phyloP scores from a whole-genome alignment of 768 basidiomycete species.

The Cystofilobasidium bisporidii region DNA sequence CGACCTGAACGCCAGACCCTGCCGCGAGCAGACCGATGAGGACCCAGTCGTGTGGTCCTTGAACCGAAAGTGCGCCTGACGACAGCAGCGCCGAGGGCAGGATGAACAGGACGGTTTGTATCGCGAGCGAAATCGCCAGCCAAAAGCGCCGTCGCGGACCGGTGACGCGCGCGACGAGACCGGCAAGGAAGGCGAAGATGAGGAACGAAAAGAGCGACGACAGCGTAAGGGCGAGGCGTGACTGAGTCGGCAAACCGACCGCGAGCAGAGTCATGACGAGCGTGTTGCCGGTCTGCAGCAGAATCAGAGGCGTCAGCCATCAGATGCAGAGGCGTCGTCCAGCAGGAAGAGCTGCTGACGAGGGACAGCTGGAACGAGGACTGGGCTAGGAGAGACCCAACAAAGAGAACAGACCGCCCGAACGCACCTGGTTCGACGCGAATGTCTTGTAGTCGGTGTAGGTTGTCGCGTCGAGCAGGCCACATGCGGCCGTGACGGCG shows the following conservation, averaged over 20 bases:
- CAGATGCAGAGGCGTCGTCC: too few species aligned
- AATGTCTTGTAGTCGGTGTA: background rate
- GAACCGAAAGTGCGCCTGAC: background rate
- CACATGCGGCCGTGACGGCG: background rate
- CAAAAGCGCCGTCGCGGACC: background rate
- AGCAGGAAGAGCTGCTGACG: too few species aligned
- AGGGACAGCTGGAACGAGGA: too few species aligned
- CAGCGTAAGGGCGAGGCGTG: slow-evolving; percentile 1
- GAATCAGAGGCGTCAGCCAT: too few species aligned
- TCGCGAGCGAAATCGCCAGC: background rate
- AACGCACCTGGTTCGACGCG: background rate
- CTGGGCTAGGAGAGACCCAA: too few species aligned
- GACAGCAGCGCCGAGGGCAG: background rate
- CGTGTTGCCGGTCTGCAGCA: background rate
- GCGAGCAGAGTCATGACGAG: background rate
- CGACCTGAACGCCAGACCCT: slow-evolving; percentile 11
- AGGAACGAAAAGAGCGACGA: slow-evolving; percentile 20
- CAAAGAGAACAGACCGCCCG: too few species aligned
- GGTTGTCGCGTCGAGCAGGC: background rate
- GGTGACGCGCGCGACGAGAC: background rate
- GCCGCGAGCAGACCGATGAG: slow-evolving; percentile 9
- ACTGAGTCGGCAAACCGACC: background rate
- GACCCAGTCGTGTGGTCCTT: slow-evolving; percentile 1
- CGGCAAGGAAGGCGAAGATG: slow-evolving; percentile 1
- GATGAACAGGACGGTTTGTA: background rate